These are phyloP conservation scores for Zelopaecilomyces penicillatus DNA, from an alignment of 2,329 filamentous ascomycete species.

Conservation along the genomic window DNA sequence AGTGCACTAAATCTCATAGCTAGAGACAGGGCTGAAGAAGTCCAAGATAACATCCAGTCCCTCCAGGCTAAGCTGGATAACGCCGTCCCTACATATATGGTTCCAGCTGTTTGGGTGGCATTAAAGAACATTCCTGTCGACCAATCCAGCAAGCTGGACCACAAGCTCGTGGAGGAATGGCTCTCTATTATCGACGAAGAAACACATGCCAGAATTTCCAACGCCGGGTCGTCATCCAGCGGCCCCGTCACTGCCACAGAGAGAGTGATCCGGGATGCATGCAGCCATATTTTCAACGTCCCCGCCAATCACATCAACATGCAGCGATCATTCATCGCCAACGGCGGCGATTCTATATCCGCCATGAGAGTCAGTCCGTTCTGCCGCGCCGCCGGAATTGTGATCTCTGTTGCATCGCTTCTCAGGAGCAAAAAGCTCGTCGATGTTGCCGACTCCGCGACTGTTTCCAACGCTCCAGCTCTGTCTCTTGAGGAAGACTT, in stretches of 20 bases:
- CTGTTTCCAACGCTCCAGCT: too few relatives aligned
- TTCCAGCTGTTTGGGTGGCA: background rate
- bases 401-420: too few relatives aligned
- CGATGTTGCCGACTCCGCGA: too few relatives aligned
- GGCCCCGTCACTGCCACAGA: slow-evolving; percentile 3
- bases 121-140: background rate
- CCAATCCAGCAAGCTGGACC: background rate
- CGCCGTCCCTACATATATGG: background rate
- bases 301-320: slow-evolving; percentile 2
- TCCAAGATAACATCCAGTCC: too few relatives aligned
- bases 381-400: too few relatives aligned
- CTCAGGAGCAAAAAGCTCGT: too few relatives aligned
- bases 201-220: background rate
- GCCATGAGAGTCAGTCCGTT: slow-evolving; percentile 1
- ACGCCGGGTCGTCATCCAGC: background rate
- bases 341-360: slow-evolving; percentile 9
- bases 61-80: background rate
- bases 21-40: background rate
- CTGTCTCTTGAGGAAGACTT: slow-evolving; percentile 7
- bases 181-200: background rate
- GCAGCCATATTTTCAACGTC: slow-evolving; percentile 6
- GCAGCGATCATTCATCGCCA: slow-evolving; percentile 8
- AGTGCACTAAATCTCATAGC: background rate
- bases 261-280: slow-evolving; percentile 4
- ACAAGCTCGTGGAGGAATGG: background rate